A percentile compares a stretch with the other conserved stretches of the same genome.
Conservation (phyloP, 148 eudicot genomes). For the Amaranthus palmeri region DNA sequence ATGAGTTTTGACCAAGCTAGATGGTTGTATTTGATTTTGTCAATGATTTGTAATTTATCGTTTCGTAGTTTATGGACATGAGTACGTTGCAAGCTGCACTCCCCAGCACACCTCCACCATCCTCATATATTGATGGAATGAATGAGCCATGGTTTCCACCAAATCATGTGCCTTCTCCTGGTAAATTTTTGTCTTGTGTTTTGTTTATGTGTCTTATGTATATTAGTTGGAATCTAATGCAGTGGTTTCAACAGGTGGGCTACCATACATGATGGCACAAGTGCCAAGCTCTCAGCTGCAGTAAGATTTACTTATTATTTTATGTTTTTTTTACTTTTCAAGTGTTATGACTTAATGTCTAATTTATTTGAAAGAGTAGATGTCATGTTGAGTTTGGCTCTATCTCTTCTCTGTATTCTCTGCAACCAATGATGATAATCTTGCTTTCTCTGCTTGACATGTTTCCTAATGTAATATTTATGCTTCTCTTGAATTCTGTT, state of each 20-base stretch:
- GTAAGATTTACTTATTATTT: conserved; percentile 38
- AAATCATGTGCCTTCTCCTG: conserved; percentile 43
- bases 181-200: conserved; percentile 28
- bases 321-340: conserved; percentile 1
- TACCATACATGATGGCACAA: conserved; percentile 52
- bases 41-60: conserved; percentile 2
- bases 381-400: background rate
- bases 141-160: conserved; percentile 63
- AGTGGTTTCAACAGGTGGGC: conserved; percentile 41
- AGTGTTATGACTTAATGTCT: background rate
- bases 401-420: background rate
- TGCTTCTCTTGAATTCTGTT: too few relatives aligned
- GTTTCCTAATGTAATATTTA: background rate
- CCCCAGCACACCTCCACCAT: conserved; percentile 43
- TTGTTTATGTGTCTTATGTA: background rate
- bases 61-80: conserved; percentile 70
- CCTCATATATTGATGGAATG: conserved; percentile 42
- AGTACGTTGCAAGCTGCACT: conserved; percentile 63
- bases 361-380: background rate
- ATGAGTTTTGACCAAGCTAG: background rate
- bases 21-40: background rate
- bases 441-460: background rate
- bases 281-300: conserved; percentile 47
- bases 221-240: conserved; percentile 13
- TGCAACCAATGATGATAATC: background rate